Evolutionary conservation across 2,329 filamentous ascomycete genomes (phyloP), one percentile per base, ranked within the genome.

Genomic region (Talaromyces funiculosus): DNA sequence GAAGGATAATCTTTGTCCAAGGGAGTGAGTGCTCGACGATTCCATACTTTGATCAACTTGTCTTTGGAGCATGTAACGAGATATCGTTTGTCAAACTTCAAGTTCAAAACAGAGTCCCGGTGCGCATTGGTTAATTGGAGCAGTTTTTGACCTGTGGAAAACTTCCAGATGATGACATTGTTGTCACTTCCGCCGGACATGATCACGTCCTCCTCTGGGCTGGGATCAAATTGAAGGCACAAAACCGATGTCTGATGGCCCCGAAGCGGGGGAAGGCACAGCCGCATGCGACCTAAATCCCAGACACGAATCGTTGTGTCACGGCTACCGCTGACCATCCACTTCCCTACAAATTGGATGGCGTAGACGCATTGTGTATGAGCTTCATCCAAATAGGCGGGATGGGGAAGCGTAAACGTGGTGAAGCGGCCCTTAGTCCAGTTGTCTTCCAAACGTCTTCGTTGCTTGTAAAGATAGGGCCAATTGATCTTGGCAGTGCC

Each of bases 1-100:
- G 73, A 61, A 26, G 80, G 77, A 65, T 80, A 80, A 59, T 80
- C 71, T 24, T 75, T 70, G 64, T 80, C 76, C 29, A 73, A 71
- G 3, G 75, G 74, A 47, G 72, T 77, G n/a, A 96, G 78, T 18
- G 86, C 80, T 18, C 80, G 82, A 4, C 94, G 86, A 72, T 93
- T 97, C 84, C 96, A 99, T 18, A 99, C 87, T 74, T 97, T 97
- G 80, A 99, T 96, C 0, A 89, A 89, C 74, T 92, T 95, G 74
- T 99, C 94, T 73, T 99, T 99, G 53, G 93, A 97, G 69, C 94
- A 97, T 0, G 94, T 99, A 12, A 97, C 91, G 3, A 99, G 81
- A 64, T 95, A 95, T 8, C 90, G 85, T 65, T 90, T 88, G 71
- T 97, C 92, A 66, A 97, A 99, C 63, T 90, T 86, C 60, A 99